Evolutionary conservation across 805 yeast species (phyloP).

Genomic region (Metschnikowia colocasiae): DNA sequence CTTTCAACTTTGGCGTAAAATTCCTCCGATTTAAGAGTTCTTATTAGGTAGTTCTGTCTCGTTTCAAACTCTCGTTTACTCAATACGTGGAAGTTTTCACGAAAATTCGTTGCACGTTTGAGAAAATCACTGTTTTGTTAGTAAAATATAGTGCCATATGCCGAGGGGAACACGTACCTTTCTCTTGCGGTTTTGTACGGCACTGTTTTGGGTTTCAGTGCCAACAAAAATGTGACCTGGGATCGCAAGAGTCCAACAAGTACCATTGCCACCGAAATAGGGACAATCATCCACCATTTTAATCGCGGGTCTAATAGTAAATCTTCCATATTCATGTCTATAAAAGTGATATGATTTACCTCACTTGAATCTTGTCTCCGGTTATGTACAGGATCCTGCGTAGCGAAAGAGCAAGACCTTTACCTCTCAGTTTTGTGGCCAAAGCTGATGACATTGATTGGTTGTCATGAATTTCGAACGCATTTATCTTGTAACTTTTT

Average conservation of each 20-base stretch:
- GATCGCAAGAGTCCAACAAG: conserved; percentile 77
- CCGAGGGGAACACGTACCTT: conserved; percentile 28
- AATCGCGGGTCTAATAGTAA: conserved; percentile 66
- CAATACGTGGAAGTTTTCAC: conserved; percentile 51
- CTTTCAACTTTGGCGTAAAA: conserved; percentile 50
- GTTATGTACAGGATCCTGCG: not conserved
- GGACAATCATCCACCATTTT: conserved; percentile 85
- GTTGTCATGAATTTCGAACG: too few species aligned
- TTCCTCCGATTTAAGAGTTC: conserved; percentile 49
- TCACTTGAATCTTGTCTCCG: not conserved
- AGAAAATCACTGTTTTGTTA: conserved; percentile 47
- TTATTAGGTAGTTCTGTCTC: conserved; percentile 48
- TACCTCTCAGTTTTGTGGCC: too few species aligned
- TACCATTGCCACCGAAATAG: conserved; percentile 87
- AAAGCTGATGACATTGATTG: too few species aligned
- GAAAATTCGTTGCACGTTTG: conserved; percentile 54
- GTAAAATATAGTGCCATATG: not conserved
- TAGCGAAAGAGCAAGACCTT: too few species aligned
- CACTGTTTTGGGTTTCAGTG: conserved; percentile 54
- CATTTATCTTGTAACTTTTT: too few species aligned
- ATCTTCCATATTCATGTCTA: conserved; percentile 1
- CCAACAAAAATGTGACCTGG: conserved; percentile 58
- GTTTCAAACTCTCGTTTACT: conserved; percentile 47
- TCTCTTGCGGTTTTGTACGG: conserved; percentile 50
- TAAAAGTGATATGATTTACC: not conserved